Conservation (phyloP, 1,139 yeast species). For the Geotrichum restrictum region DNA sequence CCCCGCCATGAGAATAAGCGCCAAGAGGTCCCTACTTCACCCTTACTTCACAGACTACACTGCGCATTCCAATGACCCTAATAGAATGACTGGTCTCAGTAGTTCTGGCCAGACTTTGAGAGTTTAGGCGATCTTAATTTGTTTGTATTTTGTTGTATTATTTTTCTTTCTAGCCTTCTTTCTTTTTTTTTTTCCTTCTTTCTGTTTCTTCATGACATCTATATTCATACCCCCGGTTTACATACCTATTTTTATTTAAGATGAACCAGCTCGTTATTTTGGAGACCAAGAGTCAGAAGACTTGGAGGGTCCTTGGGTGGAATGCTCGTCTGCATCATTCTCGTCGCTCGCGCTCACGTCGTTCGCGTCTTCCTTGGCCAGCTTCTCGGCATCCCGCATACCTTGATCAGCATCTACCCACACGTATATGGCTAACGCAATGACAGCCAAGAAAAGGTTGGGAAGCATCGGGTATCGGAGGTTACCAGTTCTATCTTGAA, state of each 20-base stretch:
- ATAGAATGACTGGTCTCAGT: constrained; percentile 3
- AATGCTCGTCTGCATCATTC: no score
- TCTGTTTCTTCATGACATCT: background rate
- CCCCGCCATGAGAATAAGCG: constrained; percentile 91
- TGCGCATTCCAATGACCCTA: background rate
- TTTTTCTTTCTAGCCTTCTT: background rate
- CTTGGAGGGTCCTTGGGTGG: no score
- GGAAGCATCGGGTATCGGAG: constrained; percentile 45
- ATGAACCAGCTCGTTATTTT: no score
- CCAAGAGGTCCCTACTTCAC: constrained; percentile 85
- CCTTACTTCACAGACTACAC: constrained; percentile 58
- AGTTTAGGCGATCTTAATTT: background rate
- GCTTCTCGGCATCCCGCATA: constrained; percentile 24
- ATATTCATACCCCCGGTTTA: background rate
- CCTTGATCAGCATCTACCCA: constrained; percentile 42
- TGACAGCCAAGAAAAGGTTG: constrained; percentile 38
- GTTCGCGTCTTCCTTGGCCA: background rate
- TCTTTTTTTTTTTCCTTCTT: constrained; percentile 1
- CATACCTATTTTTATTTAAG: background rate
- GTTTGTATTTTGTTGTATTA: background rate
- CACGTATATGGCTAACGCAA: constrained; percentile 35
- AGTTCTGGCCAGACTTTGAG: constrained; percentile 7
- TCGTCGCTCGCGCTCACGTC: no score
- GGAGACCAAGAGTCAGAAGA: no score
- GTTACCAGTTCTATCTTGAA: constrained; percentile 45